Base-by-base conservation (phyloP, 2,329 filamentous ascomycete species). In the Talaromyces sp. region DNA sequence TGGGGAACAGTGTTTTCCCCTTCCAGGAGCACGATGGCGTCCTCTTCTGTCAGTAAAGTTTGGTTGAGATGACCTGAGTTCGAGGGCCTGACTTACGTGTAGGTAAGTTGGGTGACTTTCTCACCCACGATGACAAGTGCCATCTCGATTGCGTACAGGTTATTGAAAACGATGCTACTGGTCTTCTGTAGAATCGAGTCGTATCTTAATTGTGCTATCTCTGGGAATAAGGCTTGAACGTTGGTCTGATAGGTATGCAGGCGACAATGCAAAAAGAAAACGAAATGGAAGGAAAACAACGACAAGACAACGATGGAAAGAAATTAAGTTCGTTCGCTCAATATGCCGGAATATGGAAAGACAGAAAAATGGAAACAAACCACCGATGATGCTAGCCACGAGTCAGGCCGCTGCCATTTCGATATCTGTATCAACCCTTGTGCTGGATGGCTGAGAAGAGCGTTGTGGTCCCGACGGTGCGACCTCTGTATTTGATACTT, bases 341-440 rank as follows among this genome's bases (percentile, higher is more conserved):
- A 50, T 50, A 18, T 50, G 46, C 46, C 14, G 25, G 25, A 50
- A 6, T 9, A n/a, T 3, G 11, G 14, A 18, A 50, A 50, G n/a
- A 40, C 16, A 40, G 21, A 44, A 28, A 28, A 2, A 50, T 28
- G 46, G 7, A 50, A 11, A 28, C 5, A 5, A 12, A 28, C 25
- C 46, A 50, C 46, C 44, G 1, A 16, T 28, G n/a, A 28, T 31
- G 14, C 46, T 31, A n/a, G 11, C n/a, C 16, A n/a, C 14, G 14
- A 37, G 54, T 57, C 54, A 40, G 35, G 18, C 21, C 28, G 40
- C 54, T 31, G 54, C 14, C 54, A 57, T 57, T 40, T 40, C 54
- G 11, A 37, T 31, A 42, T 57, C 54, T 11, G 35, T 39, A 57
- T 40, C 54, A 7, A 21, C 9, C 11, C 31, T 40, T 25, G 3